A percentile compares a stretch with the other conserved stretches of the same genome.
phyloP scores from a whole-genome alignment of 2,329 filamentous ascomycete genomes.

The Phyllosticta capitalensis region DNA sequence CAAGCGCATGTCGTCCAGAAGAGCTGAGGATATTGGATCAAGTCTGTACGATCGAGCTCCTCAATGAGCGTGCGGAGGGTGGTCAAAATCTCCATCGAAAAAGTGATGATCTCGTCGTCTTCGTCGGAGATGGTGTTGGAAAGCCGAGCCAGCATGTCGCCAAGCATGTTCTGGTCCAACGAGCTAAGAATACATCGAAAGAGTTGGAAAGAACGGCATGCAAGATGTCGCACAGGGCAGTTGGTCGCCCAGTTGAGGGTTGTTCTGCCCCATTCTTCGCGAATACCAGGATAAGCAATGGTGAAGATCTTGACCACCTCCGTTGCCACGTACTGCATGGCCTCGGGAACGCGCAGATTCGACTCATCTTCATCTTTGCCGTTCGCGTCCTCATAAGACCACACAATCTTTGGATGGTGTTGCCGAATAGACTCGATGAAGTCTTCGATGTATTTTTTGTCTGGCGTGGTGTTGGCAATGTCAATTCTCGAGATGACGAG shows the following conservation, averaged over 20 bases:
- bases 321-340: slow-evolving; percentile 77
- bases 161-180: slow-evolving; percentile 86
- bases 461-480: slow-evolving; percentile 50
- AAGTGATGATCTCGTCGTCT: slow-evolving; percentile 85
- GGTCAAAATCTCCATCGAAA: slow-evolving; percentile 95
- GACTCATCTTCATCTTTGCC: slow-evolving; percentile 61
- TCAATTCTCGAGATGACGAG: slow-evolving; percentile 73
- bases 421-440: slow-evolving; percentile 79
- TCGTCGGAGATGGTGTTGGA: slow-evolving; percentile 97
- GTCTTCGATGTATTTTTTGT: slow-evolving; percentile 70
- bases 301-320: slow-evolving; percentile 81
- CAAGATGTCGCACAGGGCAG: slow-evolving; percentile 87
- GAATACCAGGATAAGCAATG: slow-evolving; percentile 72
- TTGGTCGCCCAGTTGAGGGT: slow-evolving; percentile 94
- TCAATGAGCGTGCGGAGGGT: slow-evolving; percentile 86
- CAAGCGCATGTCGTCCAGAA: slow-evolving; percentile 98
- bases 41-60: slow-evolving; percentile 67
- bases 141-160: slow-evolving; percentile 88
- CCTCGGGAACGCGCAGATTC: slow-evolving; percentile 69
- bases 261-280: slow-evolving; percentile 82
- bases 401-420: slow-evolving; percentile 76
- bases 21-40: slow-evolving; percentile 84
- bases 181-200: slow-evolving; percentile 90
- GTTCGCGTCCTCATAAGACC: slow-evolving; percentile 90
- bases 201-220: slow-evolving; percentile 94